Base-by-base conservation (phyloP, 805 yeast species). In the Lipomyces yamadae region DNA sequence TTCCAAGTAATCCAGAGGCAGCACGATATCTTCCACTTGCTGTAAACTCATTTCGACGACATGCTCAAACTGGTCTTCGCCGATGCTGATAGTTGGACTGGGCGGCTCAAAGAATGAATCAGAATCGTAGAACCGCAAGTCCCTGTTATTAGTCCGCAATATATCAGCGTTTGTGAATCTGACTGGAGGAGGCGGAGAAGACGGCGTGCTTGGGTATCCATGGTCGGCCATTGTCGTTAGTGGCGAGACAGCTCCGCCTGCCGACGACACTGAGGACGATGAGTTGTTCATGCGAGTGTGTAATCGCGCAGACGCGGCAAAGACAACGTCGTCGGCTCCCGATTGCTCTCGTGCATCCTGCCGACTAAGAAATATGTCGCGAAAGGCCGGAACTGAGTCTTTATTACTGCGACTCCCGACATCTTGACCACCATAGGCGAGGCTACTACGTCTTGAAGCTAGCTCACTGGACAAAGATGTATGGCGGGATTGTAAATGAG, bases 221-320 rank as follows among this genome's bases (percentile, higher is more conserved):
- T 18, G 48, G n/a, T n/a, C 18, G 4, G 48, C 48, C 48, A 42
- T 42, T 18, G 48, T 15, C n/a, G 48, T 42, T 24, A 42, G 4
- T n/a, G 48, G 48, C 48, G 48, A 42, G 24, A 42, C 48, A 15
- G 48, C 48, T 42, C 48, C 48, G 18, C 48, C n/a, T 42, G 48
- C 24, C 48, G 48, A 42, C 48, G 48, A 42, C 24, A 42, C n/a
- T 10, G 48, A 42, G 3, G 48, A 42, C 48, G 48, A 15, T 6
- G 48, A 42, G n/a, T 24, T 24, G n/a, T 42, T 42, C 48, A 42
- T 42, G n/a, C 24, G 15, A 3, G 24, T 18, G n/a, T 15, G 48
- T 24, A 18, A 42, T 42, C 8, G 24, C 6, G 4, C 48, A 15
- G 48, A 7, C 48, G 24, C 7, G 8, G 48, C 18, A 5, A n/a